A percentile compares a stretch with the other conserved stretches of the same genome.
Conservation (phyloP, 768 basidiomycete species). For the Pulveroboletus ravenelii region DNA sequence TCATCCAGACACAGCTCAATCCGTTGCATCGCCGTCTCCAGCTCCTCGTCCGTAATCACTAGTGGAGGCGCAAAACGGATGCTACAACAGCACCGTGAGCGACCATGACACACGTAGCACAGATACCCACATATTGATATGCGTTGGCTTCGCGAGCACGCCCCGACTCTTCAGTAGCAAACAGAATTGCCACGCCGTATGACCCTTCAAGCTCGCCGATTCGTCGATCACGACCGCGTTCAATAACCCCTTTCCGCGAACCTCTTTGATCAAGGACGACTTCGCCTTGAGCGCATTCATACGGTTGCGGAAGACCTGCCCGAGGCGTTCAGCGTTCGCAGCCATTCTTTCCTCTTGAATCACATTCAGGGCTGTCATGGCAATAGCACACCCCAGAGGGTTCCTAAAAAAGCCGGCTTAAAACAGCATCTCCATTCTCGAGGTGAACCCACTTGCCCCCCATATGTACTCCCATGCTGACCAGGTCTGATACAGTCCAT, state of each 20-base stretch:
- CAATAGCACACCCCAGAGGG: slow-evolving; percentile 93
- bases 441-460: slow-evolving; percentile 52
- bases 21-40: slow-evolving; percentile 66
- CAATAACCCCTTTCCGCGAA: slow-evolving; percentile 83
- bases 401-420: slow-evolving; percentile 46
- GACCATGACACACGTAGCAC: neutral
- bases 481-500: slow-evolving; percentile 95
- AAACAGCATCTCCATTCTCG: neutral
- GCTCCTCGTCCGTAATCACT: slow-evolving; percentile 86
- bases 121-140: slow-evolving; percentile 78
- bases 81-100: slow-evolving; percentile 36
- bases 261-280: slow-evolving; percentile 67
- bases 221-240: slow-evolving; percentile 96
- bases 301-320: slow-evolving; percentile 71
- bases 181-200: slow-evolving; percentile 96
- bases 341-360: slow-evolving; percentile 82
- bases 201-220: slow-evolving; percentile 62
- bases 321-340: slow-evolving; percentile 73
- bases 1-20: slow-evolving; percentile 77
- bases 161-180: slow-evolving; percentile 87
- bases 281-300: slow-evolving; percentile 47
- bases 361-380: slow-evolving; percentile 89
- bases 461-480: slow-evolving; percentile 95
- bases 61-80: slow-evolving; percentile 96
- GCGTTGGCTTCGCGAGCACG: slow-evolving; percentile 93